Conservation (phyloP, 495 filamentous ascomycete genomes). For the Aspergillus bridgeri region DNA sequence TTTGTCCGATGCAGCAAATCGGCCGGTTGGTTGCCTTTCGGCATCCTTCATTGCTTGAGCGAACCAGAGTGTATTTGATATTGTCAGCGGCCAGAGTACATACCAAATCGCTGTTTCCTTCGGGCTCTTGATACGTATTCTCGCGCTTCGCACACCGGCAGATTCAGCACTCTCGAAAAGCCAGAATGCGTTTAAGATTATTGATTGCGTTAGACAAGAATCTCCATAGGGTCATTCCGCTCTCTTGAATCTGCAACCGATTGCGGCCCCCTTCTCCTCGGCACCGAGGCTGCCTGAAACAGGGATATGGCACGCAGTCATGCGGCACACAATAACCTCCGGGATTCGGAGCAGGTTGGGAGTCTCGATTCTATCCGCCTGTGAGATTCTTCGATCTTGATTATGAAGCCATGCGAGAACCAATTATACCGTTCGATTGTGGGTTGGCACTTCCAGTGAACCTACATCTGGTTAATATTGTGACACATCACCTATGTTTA, state of each 20-base stretch:
- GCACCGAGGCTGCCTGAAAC: not conserved
- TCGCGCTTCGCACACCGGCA: not conserved
- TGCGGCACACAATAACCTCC: conserved; percentile 1
- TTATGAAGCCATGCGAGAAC: not conserved
- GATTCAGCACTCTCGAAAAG: not conserved
- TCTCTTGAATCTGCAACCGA: not conserved
- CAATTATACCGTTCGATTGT: not conserved
- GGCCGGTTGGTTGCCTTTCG: not conserved
- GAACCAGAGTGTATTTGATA: not conserved
- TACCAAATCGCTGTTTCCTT: not conserved
- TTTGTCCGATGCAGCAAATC: too few relatives aligned
- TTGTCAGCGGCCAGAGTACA: not conserved
- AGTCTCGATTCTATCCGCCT: not conserved
- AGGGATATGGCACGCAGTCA: not conserved
- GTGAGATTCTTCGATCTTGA: not conserved
- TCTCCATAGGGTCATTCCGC: not conserved
- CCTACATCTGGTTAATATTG: conserved; percentile 5
- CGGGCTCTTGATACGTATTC: not conserved
- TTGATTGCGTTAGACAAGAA: not conserved
- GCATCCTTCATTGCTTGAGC: not conserved
- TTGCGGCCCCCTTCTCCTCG: not conserved
- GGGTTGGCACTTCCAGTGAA: not conserved
- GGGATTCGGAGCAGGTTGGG: not conserved
- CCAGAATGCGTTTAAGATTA: not conserved
- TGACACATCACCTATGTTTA: conserved; percentile 21